Evolutionary conservation across 164 flowering plant genomes (phyloP).

Genomic region (Aristolochia fimbriata): DNA sequence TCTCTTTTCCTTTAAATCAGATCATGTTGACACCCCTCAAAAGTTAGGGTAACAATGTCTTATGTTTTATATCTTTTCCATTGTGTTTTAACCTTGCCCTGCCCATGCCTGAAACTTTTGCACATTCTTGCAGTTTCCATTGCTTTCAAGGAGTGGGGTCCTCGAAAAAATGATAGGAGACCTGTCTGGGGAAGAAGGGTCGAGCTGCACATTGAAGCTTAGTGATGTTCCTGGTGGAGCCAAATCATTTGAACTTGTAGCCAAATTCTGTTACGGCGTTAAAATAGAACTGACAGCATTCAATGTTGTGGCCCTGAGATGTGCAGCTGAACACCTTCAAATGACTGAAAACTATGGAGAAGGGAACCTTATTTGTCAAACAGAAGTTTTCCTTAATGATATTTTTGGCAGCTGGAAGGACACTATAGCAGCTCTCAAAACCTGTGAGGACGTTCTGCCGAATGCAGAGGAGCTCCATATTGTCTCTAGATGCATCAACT

Average conservation of each 20-base stretch:
- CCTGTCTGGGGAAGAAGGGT: slow-evolving; percentile 20
- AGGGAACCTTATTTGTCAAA: slow-evolving; percentile 45
- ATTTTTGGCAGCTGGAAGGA: slow-evolving; percentile 53
- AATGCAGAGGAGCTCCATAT: slow-evolving; percentile 64
- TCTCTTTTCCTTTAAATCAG: too few species aligned
- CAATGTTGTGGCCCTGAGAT: slow-evolving; percentile 53
- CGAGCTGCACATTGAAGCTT: slow-evolving; percentile 33
- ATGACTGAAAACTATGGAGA: slow-evolving; percentile 69
- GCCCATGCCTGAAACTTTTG: not conserved
- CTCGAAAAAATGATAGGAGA: slow-evolving; percentile 42
- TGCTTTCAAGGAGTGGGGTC: slow-evolving; percentile 56
- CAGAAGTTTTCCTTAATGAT: slow-evolving; percentile 49
- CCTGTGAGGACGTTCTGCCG: slow-evolving; percentile 57
- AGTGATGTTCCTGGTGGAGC: slow-evolving; percentile 76
- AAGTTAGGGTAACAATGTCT: too few species aligned
- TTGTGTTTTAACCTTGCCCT: too few species aligned
- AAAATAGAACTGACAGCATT: slow-evolving; percentile 50
- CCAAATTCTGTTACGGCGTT: slow-evolving; percentile 70
- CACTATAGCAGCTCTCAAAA: slow-evolving; percentile 48
- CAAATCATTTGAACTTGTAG: slow-evolving; percentile 46
- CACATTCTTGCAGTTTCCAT: slow-evolving; percentile 44
- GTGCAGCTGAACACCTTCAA: slow-evolving; percentile 64
- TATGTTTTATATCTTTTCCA: too few species aligned
- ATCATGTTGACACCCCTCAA: too few species aligned
- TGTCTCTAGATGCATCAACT: slow-evolving; percentile 61